A percentile compares a stretch with the other conserved stretches of the same genome.
Evolutionary conservation across 495 filamentous ascomycete species (phyloP).

Genomic region (Elasticomyces elasticus): DNA sequence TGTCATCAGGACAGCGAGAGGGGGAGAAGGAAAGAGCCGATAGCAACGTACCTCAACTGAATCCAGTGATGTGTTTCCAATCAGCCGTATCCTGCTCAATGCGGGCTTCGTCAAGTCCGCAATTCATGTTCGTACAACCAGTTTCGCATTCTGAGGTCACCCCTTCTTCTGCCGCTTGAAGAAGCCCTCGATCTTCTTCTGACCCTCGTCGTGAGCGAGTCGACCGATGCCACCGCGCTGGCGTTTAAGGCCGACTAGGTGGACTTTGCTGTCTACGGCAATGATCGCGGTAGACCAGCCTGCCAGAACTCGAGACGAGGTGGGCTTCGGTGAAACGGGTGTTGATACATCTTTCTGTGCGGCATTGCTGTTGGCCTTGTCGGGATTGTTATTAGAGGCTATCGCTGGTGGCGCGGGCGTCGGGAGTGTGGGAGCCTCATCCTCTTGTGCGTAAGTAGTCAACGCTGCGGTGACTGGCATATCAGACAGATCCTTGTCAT

Average conservation of each 20-base stretch:
- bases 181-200: slow-evolving; percentile 68
- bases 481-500: too few species aligned
- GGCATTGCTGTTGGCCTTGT: not conserved
- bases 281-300: slow-evolving; percentile 36
- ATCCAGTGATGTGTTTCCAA: not conserved
- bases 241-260: slow-evolving; percentile 63
- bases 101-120: too few species aligned
- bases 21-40: slow-evolving; percentile 21
- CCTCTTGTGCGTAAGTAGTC: too few species aligned
- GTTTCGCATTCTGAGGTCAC: slow-evolving; percentile 13
- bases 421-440: too few species aligned
- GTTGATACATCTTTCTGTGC: too few species aligned
- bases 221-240: slow-evolving; percentile 71
- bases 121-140: too few species aligned
- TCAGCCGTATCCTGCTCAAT: too few species aligned
- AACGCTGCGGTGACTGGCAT: too few species aligned
- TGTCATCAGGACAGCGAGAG: slow-evolving; percentile 42
- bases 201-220: slow-evolving; percentile 56
- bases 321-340: not conserved
- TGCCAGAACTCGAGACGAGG: slow-evolving; percentile 2
- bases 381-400: too few species aligned
- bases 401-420: too few species aligned
- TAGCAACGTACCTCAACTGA: not conserved
- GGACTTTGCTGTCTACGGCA: slow-evolving; percentile 52
- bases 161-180: slow-evolving; percentile 47